Evolutionary conservation across 1,139 yeast species (phyloP).

Genomic region (Debaryomycetaceae sp.): DNA sequence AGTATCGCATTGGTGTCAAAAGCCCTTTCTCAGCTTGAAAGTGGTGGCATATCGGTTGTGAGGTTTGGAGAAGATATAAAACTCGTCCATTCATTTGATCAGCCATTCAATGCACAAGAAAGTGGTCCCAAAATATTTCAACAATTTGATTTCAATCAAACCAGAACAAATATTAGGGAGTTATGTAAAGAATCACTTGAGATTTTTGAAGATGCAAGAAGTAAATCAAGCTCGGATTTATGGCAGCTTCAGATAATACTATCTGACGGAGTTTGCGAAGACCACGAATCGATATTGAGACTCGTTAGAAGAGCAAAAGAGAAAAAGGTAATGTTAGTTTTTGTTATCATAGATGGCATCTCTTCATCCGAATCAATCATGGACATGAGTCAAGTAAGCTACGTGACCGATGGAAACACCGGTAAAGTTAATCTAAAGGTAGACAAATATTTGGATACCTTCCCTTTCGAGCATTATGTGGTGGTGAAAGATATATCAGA

Average conservation of each 20-base stretch:
- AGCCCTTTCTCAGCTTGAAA: slow-evolving; percentile 89
- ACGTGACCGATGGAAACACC: slow-evolving; percentile 57
- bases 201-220: slow-evolving; percentile 69
- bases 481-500: slow-evolving; percentile 87
- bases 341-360: slow-evolving; percentile 89
- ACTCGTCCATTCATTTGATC: slow-evolving; percentile 87
- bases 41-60: slow-evolving; percentile 89
- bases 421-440: slow-evolving; percentile 77
- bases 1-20: slow-evolving; percentile 92
- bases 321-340: slow-evolving; percentile 89
- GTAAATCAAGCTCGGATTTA: slow-evolving; percentile 56
- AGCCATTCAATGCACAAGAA: slow-evolving; percentile 71
- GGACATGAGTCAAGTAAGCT: slow-evolving; percentile 92
- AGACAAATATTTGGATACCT: slow-evolving; percentile 81
- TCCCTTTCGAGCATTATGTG: slow-evolving; percentile 96
- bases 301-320: slow-evolving; percentile 91
- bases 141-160: slow-evolving; percentile 89
- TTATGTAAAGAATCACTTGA: slow-evolving; percentile 70
- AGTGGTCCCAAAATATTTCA: slow-evolving; percentile 82
- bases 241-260: slow-evolving; percentile 94
- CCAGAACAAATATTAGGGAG: slow-evolving; percentile 76
- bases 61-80: slow-evolving; percentile 84
- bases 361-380: slow-evolving; percentile 80
- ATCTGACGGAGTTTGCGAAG: slow-evolving; percentile 96
- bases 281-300: slow-evolving; percentile 76